Percentiles rank a stretch among this genome's conserved stretches.
Conservation (phyloP, 306 rosid species). For the Quercus variabilis region DNA sequence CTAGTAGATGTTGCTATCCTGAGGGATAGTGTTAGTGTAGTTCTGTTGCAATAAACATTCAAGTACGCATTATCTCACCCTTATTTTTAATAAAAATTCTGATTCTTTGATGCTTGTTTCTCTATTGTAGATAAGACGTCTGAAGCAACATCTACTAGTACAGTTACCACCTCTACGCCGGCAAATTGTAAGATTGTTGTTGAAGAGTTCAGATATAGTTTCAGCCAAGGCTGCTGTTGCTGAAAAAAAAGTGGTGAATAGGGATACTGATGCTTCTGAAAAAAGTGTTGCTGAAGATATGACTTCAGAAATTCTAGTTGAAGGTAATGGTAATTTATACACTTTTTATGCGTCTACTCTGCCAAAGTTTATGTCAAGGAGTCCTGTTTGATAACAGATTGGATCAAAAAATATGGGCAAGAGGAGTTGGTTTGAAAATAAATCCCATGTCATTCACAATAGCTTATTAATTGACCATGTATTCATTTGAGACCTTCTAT, state of each 20-base stretch:
- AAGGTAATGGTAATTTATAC: constrained; percentile 49
- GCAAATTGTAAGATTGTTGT: constrained; percentile 65
- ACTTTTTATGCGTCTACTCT: constrained; percentile 1
- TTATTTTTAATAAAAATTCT: constrained; percentile 9
- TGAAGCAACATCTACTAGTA: constrained; percentile 81
- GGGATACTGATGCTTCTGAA: constrained; percentile 29
- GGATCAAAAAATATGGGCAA: not conserved
- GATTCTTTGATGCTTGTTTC: constrained; percentile 20
- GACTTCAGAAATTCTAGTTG: constrained; percentile 39
- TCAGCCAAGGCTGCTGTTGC: constrained; percentile 73
- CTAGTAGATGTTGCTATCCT: not conserved
- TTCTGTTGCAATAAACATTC: not conserved
- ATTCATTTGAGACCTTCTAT: not conserved
- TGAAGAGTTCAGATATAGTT: constrained; percentile 72
- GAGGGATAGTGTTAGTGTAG: not conserved
- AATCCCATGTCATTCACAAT: not conserved
- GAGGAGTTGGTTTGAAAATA: not conserved
- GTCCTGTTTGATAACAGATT: not conserved
- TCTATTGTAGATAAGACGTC: constrained; percentile 74
- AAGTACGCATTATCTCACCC: constrained; percentile 8
- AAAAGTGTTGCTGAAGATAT: constrained; percentile 35
- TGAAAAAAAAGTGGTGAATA: constrained; percentile 8
- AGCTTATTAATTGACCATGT: not conserved
- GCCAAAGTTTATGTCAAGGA: not conserved
- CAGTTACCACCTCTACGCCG: constrained; percentile 95